These are phyloP conservation scores for Paxillus involutus DNA, from an alignment of 768 basidiomycete genomes.

Conservation along the genomic window DNA sequence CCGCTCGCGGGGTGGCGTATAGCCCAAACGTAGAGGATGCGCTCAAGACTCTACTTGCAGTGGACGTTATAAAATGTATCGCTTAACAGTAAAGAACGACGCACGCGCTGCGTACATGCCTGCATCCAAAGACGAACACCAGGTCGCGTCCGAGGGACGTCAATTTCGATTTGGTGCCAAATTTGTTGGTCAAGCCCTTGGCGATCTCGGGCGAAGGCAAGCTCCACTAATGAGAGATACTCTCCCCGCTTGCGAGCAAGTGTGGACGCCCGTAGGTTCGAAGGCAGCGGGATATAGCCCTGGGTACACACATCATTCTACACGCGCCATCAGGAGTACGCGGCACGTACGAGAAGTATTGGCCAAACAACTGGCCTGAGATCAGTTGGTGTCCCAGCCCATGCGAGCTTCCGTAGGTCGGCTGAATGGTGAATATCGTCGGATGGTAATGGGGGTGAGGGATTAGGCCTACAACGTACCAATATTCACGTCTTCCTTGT, in stretches of 20 bases:
- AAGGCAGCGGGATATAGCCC: constrained; percentile 92
- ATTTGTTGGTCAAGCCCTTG: constrained; percentile 92
- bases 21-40: constrained; percentile 98
- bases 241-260: constrained; percentile 90
- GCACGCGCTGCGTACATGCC: constrained; percentile 82
- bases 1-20: constrained; percentile 98
- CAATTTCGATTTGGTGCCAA: constrained; percentile 99
- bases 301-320: constrained; percentile 31
- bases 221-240: constrained; percentile 84
- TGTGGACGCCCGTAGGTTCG: constrained; percentile 69
- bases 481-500: constrained; percentile 77
- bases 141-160: constrained; percentile 93
- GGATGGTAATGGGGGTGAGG: constrained; percentile 2
- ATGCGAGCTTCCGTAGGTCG: constrained; percentile 87
- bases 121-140: constrained; percentile 92
- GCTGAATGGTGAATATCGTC: constrained; percentile 37
- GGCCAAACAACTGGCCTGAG: constrained; percentile 94
- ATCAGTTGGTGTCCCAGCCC: constrained; percentile 90
- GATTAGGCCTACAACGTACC: constrained; percentile 43
- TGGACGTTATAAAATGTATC: constrained; percentile 17
- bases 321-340: neutral
- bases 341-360: constrained; percentile 73
- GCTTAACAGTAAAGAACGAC: constrained; percentile 19
- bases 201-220: constrained; percentile 85
- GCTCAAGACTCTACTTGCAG: constrained; percentile 74